Conservation (phyloP, 208 protist genomes). For the Acanthamoeba sp. region DNA sequence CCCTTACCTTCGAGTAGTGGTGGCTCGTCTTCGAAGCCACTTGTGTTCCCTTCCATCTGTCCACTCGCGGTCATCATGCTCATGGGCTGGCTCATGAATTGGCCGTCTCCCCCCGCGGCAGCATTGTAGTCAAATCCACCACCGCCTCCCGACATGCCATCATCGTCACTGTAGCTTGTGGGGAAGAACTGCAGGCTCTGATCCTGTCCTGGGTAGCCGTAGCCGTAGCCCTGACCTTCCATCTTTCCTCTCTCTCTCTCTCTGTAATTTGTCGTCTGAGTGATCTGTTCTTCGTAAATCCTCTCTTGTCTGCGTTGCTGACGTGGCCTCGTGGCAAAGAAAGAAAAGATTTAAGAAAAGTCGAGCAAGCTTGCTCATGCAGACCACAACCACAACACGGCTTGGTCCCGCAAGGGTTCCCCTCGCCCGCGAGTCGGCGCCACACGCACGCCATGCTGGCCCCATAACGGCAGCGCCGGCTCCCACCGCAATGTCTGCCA, state of each 20-base stretch:
- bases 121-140: background rate
- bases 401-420: too few species aligned
- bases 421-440: too few species aligned
- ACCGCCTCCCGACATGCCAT: background rate
- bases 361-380: background rate
- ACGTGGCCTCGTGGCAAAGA: too few species aligned
- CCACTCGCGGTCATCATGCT: too few species aligned
- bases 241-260: background rate
- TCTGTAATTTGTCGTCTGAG: background rate
- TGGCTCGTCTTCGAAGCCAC: slow-evolving; percentile 75
- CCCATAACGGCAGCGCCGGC: too few species aligned
- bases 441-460: too few species aligned
- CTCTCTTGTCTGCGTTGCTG: too few species aligned
- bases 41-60: too few species aligned
- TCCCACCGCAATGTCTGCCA: too few species aligned
- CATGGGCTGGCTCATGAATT: background rate
- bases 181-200: slow-evolving; percentile 12
- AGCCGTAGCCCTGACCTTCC: background rate
- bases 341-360: background rate
- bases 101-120: background rate
- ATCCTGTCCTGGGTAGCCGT: background rate
- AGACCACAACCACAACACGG: too few species aligned
- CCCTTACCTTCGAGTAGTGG: slow-evolving; percentile 81
- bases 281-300: too few species aligned
- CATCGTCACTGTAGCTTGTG: background rate